phyloP scores from a whole-genome alignment of 2,329 filamentous ascomycete genomes.

The Calycina herbarum region DNA sequence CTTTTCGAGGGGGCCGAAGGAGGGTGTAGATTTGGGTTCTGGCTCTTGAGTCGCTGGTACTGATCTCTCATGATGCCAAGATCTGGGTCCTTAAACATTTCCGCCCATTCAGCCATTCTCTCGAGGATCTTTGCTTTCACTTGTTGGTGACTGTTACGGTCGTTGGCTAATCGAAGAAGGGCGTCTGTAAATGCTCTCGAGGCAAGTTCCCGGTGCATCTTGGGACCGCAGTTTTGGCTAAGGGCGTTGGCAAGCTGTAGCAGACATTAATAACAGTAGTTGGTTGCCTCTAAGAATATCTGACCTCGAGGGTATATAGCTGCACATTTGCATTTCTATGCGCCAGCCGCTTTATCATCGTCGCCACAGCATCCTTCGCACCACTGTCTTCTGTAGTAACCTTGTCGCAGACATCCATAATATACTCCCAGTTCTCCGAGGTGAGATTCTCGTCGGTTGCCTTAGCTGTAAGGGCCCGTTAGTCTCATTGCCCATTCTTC shows the following conservation, averaged over 20 bases:
- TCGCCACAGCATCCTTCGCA: conserved; percentile 67
- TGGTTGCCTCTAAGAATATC: conserved; percentile 17
- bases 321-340: conserved; percentile 79
- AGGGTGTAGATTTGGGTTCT: conserved; percentile 84
- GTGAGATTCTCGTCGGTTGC: conserved; percentile 97
- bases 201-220: conserved; percentile 69
- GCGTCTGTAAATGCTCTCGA: conserved; percentile 84
- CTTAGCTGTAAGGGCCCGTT: conserved; percentile 53
- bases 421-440: conserved; percentile 66
- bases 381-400: conserved; percentile 44
- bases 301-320: conserved; percentile 68
- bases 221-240: conserved; percentile 69
- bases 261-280: not conserved
- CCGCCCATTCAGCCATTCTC: conserved; percentile 93
- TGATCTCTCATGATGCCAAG: conserved; percentile 97
- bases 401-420: conserved; percentile 46
- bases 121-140: conserved; percentile 97
- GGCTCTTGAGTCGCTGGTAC: conserved; percentile 79
- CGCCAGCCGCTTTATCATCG: conserved; percentile 71
- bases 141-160: conserved; percentile 93
- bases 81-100: conserved; percentile 91
- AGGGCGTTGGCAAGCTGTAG: conserved; percentile 67
- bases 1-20: conserved; percentile 94
- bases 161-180: conserved; percentile 83
- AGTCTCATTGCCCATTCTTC: conserved; percentile 20